Percentiles rank a stretch among this genome's conserved stretches.
phyloP scores from a whole-genome alignment of 768 basidiomycete genomes.

The Auriculariales sp. region DNA sequence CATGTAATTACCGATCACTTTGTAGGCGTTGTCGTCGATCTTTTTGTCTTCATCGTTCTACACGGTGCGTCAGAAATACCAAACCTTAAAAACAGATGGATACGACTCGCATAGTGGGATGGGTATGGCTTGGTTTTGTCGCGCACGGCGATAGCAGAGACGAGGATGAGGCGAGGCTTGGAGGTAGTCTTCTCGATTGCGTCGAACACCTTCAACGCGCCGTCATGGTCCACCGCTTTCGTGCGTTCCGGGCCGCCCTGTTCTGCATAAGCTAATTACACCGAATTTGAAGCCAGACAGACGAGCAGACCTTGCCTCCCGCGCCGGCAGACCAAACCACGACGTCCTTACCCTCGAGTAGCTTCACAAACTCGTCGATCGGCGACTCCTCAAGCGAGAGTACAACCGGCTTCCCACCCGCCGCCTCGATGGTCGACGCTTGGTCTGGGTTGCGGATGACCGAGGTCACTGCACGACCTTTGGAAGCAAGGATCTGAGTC shows the following conservation, averaged over 20 bases:
- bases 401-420: slow-evolving; percentile 31
- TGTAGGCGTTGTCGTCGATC: slow-evolving; percentile 26
- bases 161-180: slow-evolving; percentile 39
- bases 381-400: slow-evolving; percentile 43
- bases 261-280: slow-evolving; percentile 17
- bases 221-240: slow-evolving; percentile 42
- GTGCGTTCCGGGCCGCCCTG: slow-evolving; percentile 19
- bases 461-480: slow-evolving; percentile 31
- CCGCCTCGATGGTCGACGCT: slow-evolving; percentile 27
- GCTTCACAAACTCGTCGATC: slow-evolving; percentile 27
- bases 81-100: not conserved
- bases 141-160: slow-evolving; percentile 45
- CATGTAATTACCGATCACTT: slow-evolving; percentile 27
- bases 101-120: slow-evolving; percentile 31
- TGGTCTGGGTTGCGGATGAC: slow-evolving; percentile 39
- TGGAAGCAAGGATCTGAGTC: slow-evolving; percentile 29
- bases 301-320: slow-evolving; percentile 43
- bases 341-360: slow-evolving; percentile 23
- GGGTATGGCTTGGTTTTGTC: slow-evolving; percentile 30
- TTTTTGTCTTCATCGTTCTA: slow-evolving; percentile 34
- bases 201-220: slow-evolving; percentile 56
- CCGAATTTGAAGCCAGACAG: not conserved
- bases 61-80: not conserved
- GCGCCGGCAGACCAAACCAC: slow-evolving; percentile 33
- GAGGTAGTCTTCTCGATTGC: slow-evolving; percentile 40